Percentiles rank a stretch among this genome's conserved stretches.
Conservation (phyloP, 2,329 filamentous ascomycete genomes). For the Sporothrix schenckii region DNA sequence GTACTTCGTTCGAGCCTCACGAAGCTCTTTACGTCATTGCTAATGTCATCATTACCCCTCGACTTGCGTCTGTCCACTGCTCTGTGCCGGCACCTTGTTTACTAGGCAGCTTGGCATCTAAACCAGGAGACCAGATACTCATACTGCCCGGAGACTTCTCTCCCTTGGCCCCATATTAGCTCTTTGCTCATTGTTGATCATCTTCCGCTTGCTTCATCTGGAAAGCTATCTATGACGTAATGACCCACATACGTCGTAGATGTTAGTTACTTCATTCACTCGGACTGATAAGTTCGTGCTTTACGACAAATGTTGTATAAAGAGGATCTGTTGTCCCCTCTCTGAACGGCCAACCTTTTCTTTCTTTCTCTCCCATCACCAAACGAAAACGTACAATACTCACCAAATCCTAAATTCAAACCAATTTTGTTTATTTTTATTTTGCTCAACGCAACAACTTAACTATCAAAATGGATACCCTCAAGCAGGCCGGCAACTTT, state of each 20-base stretch:
- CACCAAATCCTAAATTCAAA: conserved; percentile 30
- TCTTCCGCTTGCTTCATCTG: not conserved
- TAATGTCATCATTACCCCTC: not conserved
- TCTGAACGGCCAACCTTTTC: not conserved
- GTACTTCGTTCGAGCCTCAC: not conserved
- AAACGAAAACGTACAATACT: conserved; percentile 28
- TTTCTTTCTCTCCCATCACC: conserved; percentile 13
- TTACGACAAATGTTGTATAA: conserved; percentile 26
- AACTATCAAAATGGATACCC: conserved; percentile 46
- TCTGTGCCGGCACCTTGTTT: not conserved
- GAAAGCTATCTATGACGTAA: conserved; percentile 12
- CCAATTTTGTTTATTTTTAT: not conserved
- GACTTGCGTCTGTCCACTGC: too few relatives aligned
- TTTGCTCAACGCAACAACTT: conserved; percentile 26
- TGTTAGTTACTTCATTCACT: not conserved
- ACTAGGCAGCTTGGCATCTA: not conserved
- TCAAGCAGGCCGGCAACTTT: conserved; percentile 61
- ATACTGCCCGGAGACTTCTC: conserved; percentile 10
- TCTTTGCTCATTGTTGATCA: conserved; percentile 1
- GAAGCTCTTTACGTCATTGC: conserved; percentile 13
- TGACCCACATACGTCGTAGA: not conserved
- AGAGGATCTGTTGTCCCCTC: conserved; percentile 13
- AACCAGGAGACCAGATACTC: not conserved
- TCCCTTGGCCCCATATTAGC: conserved; percentile 1
- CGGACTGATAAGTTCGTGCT: not conserved